phyloP scores from a whole-genome alignment of 2,329 filamentous ascomycete genomes.

The Gaeumannomyces tritici region DNA sequence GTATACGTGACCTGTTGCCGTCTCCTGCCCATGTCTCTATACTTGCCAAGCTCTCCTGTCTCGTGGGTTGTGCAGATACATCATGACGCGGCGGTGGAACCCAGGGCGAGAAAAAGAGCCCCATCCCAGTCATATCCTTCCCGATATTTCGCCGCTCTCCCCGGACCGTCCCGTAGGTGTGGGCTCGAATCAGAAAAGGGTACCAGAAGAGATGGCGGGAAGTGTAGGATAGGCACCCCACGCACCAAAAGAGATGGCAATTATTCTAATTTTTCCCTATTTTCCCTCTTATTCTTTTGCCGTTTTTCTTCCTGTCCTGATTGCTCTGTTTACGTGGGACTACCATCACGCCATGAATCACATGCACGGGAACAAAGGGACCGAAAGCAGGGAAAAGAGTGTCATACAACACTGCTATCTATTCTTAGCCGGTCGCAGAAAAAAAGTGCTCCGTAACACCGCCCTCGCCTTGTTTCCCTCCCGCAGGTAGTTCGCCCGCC shows the following conservation, averaged over 20 bases:
- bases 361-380: background rate
- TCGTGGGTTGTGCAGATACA: background rate
- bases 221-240: no score
- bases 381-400: background rate
- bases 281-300: no score
- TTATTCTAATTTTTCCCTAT: no score
- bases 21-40: no score
- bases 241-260: no score
- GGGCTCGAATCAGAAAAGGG: background rate
- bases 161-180: background rate
- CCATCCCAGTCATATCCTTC: background rate
- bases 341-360: no score
- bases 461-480: background rate
- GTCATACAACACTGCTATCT: background rate
- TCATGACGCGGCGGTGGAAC: background rate
- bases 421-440: background rate
- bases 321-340: no score
- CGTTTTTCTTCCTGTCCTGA: no score
- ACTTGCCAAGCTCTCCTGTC: no score
- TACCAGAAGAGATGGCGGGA: background rate
- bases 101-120: background rate
- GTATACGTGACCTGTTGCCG: no score
- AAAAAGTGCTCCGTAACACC: background rate
- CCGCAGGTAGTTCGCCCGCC: background rate
- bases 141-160: background rate